phyloP scores from a whole-genome alignment of 2,329 filamentous ascomycete genomes.

The Taxawa tesnikishii region DNA sequence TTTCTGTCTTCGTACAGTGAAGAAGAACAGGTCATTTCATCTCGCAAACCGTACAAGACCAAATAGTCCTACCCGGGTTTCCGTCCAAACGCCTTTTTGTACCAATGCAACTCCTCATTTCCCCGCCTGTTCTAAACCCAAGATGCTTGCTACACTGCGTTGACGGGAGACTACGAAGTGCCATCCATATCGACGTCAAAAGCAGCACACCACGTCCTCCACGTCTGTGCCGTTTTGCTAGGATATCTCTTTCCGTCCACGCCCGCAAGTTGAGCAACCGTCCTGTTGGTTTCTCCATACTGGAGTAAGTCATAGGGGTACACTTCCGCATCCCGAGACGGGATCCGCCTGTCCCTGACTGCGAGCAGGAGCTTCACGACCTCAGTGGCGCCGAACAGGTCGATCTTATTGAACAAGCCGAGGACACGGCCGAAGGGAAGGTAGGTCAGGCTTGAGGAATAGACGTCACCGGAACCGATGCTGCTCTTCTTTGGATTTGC shows the following conservation, averaged over 20 bases:
- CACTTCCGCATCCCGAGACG: slow-evolving; percentile 15
- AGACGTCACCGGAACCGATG: slow-evolving; percentile 22
- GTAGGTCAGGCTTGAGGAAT: slow-evolving; percentile 17
- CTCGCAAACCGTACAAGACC: too few relatives aligned
- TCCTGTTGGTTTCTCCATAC: slow-evolving; percentile 8
- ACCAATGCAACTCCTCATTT: too few relatives aligned
- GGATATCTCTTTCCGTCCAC: slow-evolving; percentile 15
- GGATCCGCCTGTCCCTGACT: slow-evolving; percentile 20
- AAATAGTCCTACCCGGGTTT: too few relatives aligned
- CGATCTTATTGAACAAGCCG: slow-evolving; percentile 8
- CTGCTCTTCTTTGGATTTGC: slow-evolving; percentile 5
- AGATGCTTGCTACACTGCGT: too few relatives aligned
- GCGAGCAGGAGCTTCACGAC: slow-evolving; percentile 17
- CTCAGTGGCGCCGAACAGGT: too few relatives aligned
- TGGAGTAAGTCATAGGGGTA: slow-evolving; percentile 13
- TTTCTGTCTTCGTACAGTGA: too few relatives aligned
- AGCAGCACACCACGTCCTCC: slow-evolving; percentile 5
- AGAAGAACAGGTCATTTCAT: too few relatives aligned
- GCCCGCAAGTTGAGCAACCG: slow-evolving; percentile 8
- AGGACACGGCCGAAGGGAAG: slow-evolving; percentile 17
- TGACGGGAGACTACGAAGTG: too few relatives aligned
- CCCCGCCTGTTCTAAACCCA: too few relatives aligned
- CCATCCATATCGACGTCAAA: too few relatives aligned
- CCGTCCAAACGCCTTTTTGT: too few relatives aligned
- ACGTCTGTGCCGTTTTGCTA: slow-evolving; percentile 18